phyloP scores from a whole-genome alignment of 768 basidiomycete species.

The Xerocomus brunneocitrinus region DNA sequence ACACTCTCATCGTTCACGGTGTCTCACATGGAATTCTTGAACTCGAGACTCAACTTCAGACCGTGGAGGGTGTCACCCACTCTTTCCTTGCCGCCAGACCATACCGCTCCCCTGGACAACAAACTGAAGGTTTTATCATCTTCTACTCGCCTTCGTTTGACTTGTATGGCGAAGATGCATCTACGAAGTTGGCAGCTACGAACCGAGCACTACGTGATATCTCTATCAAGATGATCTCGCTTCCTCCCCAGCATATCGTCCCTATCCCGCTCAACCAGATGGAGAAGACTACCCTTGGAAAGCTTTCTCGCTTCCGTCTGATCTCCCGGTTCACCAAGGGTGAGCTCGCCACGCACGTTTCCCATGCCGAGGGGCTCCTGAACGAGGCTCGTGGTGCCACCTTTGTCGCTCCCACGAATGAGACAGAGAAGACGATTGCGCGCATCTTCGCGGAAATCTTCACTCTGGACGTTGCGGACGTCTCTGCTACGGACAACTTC shows the following conservation, averaged over 20 bases:
- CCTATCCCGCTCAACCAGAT: conserved; percentile 37
- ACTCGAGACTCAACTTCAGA: conserved; percentile 38
- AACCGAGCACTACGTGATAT: conserved; percentile 28
- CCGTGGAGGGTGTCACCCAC: conserved; percentile 31
- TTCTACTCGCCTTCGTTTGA: conserved; percentile 36
- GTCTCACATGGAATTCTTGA: conserved; percentile 38
- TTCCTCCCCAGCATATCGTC: conserved; percentile 35
- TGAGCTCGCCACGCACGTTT: conserved; percentile 23
- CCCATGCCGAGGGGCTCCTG: conserved; percentile 4
- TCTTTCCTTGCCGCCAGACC: conserved; percentile 36
- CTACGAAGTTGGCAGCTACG: conserved; percentile 19
- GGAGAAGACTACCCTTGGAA: conserved; percentile 42
- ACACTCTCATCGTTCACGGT: conserved; percentile 42
- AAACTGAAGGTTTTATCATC: conserved; percentile 40
- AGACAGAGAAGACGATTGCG: conserved; percentile 18
- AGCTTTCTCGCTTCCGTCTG: conserved; percentile 34
- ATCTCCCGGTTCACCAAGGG: conserved; percentile 31
- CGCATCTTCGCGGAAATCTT: neutral
- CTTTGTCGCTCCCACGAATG: conserved; percentile 17
- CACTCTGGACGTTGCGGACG: neutral
- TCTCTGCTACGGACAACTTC: conserved; percentile 29
- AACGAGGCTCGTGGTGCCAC: conserved; percentile 14
- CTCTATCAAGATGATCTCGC: conserved; percentile 26
- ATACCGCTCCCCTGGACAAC: conserved; percentile 35
- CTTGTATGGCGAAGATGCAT: conserved; percentile 14